phyloP scores from a whole-genome alignment of 2,329 filamentous ascomycete species.

The Aspergillus pseudotamarii region DNA sequence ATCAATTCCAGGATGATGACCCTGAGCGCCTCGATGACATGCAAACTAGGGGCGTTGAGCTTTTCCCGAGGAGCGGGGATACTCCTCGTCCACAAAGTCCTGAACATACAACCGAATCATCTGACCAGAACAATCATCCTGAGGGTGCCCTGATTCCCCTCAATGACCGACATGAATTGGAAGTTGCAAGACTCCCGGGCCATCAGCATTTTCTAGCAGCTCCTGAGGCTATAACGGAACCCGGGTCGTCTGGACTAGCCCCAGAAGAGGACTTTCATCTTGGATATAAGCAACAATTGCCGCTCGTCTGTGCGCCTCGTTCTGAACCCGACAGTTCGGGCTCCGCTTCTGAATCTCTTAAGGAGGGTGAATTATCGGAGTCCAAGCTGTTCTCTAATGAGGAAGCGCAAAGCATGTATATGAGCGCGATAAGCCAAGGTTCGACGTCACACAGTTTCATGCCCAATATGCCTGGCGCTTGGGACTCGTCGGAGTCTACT shows the following conservation, averaged over 20 bases:
- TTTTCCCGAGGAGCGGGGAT: slow-evolving; percentile 13
- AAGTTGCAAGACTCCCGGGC: neutral
- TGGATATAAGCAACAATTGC: neutral
- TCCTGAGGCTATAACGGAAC: neutral
- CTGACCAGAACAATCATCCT: slow-evolving; percentile 8
- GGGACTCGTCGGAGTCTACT: slow-evolving; percentile 36
- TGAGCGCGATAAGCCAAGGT: slow-evolving; percentile 58
- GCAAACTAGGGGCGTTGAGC: slow-evolving; percentile 10
- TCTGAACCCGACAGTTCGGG: slow-evolving; percentile 29
- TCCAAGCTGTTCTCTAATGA: slow-evolving; percentile 52
- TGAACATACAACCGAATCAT: slow-evolving; percentile 9
- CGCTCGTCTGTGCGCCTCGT: slow-evolving; percentile 19
- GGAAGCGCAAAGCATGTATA: slow-evolving; percentile 55
- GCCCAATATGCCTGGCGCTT: slow-evolving; percentile 46
- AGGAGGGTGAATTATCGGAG: slow-evolving; percentile 44
- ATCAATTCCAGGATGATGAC: slow-evolving; percentile 38
- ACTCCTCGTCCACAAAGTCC: slow-evolving; percentile 23
- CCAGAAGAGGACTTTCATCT: slow-evolving; percentile 1
- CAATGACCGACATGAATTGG: slow-evolving; percentile 1
- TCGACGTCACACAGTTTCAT: slow-evolving; percentile 31
- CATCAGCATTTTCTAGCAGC: neutral
- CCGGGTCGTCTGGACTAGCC: neutral
- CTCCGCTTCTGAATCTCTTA: slow-evolving; percentile 26
- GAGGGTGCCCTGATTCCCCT: slow-evolving; percentile 4
- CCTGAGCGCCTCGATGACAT: slow-evolving; percentile 27